Evolutionary conservation across 1,284 basidiomycete species (phyloP).

Genomic region (Naganishia cerealis): DNA sequence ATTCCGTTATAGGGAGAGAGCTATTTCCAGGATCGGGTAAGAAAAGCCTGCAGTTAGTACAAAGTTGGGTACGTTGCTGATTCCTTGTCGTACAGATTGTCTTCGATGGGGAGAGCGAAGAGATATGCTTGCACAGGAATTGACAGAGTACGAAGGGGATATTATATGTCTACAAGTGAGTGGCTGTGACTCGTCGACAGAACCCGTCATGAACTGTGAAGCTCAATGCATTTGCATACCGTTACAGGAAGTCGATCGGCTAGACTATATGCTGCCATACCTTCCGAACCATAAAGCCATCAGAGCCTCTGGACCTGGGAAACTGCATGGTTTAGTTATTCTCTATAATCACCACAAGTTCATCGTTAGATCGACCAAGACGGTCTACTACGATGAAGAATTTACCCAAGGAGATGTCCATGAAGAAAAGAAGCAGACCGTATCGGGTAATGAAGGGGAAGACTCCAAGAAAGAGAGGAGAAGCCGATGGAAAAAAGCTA

Average conservation of each 20-base stretch:
- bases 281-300: slow-evolving; percentile 57
- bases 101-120: slow-evolving; percentile 70
- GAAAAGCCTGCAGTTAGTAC: background rate
- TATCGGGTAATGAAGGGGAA: slow-evolving; percentile 37
- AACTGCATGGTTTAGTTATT: slow-evolving; percentile 80
- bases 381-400: slow-evolving; percentile 64
- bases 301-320: slow-evolving; percentile 67
- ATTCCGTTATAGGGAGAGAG: slow-evolving; percentile 64
- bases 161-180: slow-evolving; percentile 78
- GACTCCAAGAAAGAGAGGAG: slow-evolving; percentile 45
- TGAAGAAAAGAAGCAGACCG: slow-evolving; percentile 47
- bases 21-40: slow-evolving; percentile 67
- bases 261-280: slow-evolving; percentile 66
- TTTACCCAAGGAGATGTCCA: slow-evolving; percentile 54
- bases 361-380: slow-evolving; percentile 56
- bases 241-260: slow-evolving; percentile 58
- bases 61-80: background rate
- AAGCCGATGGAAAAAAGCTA: slow-evolving; percentile 40
- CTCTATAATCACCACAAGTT: slow-evolving; percentile 65
- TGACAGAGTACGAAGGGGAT: slow-evolving; percentile 66
- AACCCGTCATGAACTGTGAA: background rate
- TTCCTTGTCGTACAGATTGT: slow-evolving; percentile 58
- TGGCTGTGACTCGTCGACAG: slow-evolving; percentile 7
- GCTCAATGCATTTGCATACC: background rate
- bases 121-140: slow-evolving; percentile 72